phyloP scores from a whole-genome alignment of 1,284 basidiomycete species.

The Trametes polyzona region DNA sequence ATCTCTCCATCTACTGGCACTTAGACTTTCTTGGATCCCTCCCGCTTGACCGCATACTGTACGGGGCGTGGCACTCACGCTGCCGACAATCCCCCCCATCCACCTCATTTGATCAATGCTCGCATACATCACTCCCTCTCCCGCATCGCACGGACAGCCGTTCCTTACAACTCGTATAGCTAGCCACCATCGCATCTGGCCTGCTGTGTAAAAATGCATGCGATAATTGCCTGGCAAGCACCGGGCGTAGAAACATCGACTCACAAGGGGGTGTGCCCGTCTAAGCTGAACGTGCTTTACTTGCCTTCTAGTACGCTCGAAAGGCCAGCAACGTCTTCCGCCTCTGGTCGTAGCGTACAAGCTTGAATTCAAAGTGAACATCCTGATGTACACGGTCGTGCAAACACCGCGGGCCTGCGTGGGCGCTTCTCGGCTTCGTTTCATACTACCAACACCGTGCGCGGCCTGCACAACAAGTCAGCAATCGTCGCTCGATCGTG shows the following conservation, averaged over 20 bases:
- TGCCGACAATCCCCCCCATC: too few species aligned
- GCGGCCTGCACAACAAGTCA: too few species aligned
- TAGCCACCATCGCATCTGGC: conserved; percentile 7
- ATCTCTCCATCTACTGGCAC: conserved; percentile 27
- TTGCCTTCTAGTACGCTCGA: too few species aligned
- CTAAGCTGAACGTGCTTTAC: neutral
- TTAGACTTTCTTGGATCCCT: conserved; percentile 5
- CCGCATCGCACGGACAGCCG: conserved; percentile 2
- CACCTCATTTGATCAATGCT: neutral
- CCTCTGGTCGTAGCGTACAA: too few species aligned
- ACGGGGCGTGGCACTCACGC: neutral
- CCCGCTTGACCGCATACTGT: conserved; percentile 6
- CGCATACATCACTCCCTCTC: conserved; percentile 1
- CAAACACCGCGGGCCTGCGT: too few species aligned
- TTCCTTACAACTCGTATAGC: conserved; percentile 7
- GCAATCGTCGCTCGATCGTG: too few species aligned
- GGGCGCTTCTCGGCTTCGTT: too few species aligned
- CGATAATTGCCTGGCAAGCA: neutral
- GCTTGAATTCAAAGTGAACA: too few species aligned
- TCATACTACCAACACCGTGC: too few species aligned
- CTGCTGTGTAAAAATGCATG: conserved; percentile 6
- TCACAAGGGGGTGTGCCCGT: neutral
- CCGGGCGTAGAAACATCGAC: neutral
- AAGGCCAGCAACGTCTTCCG: too few species aligned
- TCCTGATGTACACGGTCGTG: too few species aligned